Evolutionary conservation across 345 rosid species (phyloP).

Genomic region (Aurinia saxatilis): DNA sequence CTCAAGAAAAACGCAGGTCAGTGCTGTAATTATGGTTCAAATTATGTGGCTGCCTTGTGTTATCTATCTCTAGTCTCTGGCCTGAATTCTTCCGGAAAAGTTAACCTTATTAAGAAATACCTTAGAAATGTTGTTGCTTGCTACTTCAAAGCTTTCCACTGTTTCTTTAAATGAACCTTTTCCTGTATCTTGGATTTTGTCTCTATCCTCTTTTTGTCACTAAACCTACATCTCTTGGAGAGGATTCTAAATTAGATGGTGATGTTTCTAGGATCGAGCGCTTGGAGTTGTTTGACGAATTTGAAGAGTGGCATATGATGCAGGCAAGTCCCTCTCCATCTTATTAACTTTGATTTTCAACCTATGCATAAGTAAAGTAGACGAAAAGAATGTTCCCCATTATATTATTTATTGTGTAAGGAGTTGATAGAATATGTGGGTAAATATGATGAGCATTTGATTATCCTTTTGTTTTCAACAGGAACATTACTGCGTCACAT

Average conservation of each 20-base stretch:
- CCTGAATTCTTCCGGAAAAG: too few species aligned
- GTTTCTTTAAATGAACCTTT: not conserved
- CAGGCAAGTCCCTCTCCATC: conserved; percentile 56
- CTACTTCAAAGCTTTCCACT: not conserved
- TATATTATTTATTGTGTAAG: not conserved
- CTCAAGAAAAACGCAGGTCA: conserved; percentile 82
- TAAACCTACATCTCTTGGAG: conserved; percentile 14
- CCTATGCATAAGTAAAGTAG: not conserved
- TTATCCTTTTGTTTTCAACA: conserved; percentile 1
- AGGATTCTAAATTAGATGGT: conserved; percentile 16
- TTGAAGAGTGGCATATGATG: conserved; percentile 99
- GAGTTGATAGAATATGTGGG: conserved; percentile 8
- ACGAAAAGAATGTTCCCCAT: not conserved
- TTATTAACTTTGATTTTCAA: not conserved
- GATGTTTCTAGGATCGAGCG: conserved; percentile 67
- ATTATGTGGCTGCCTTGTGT: not conserved
- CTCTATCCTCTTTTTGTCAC: conserved; percentile 4
- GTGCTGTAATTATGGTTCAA: not conserved
- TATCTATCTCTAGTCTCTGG: not conserved
- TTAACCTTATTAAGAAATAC: conserved; percentile 19
- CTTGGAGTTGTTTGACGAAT: conserved; percentile 88
- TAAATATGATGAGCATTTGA: not conserved
- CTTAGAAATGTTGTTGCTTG: not conserved
- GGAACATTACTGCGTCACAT: conserved; percentile 65
- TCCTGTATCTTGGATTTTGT: too few species aligned